Base-by-base conservation (phyloP, 1,284 basidiomycete species). In the Trametes sp. region DNA sequence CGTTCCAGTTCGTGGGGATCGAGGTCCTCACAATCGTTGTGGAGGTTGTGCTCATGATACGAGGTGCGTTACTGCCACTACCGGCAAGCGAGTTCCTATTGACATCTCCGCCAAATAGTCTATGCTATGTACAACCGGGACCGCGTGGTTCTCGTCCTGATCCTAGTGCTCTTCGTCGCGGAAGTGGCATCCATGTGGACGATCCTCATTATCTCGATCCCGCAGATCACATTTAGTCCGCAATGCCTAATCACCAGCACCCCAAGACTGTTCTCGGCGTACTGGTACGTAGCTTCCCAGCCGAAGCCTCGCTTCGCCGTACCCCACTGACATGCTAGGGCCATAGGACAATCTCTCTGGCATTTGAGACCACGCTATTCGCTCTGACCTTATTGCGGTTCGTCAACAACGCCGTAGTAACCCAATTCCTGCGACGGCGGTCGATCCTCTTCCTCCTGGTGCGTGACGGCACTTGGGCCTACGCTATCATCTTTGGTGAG, bases 121-220 rank as follows among this genome's bases (percentile, higher is more conserved):
- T 66, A 66, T 41, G 70, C 62, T 11, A 60, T 71, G 59, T 71
- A 59, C 56, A 63, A 63, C 23, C 59, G 64, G 1, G 66, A 57
- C 26, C 55, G 59, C 35, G n/a, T 52, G 9, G 54, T 71, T 16
- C 28, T 62, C 4, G 14, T 16, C 11, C 21, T 55, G 7, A 50
- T 69, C 29, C 9, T 62, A 5, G 9, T 57, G 1, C 53, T 69
- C 2, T 71, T 63, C 57, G 29, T 59, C 10, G 49, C 33, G 10
- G 70, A 71, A 57, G 54, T 62, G 13, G 36, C 52, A 13, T 55
- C 57, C 4, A 68, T 70, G 66, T 53, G 64, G 44, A 63, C 59
- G 1, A 54, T 65, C 7, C 59, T 69, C 10, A 62, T 54, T 6
- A 9, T 67, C 14, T 51, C 59, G 1, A 50, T 65, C 4, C 67